Conservation (phyloP, 495 filamentous ascomycete genomes). For the Penicillium pulvis region DNA sequence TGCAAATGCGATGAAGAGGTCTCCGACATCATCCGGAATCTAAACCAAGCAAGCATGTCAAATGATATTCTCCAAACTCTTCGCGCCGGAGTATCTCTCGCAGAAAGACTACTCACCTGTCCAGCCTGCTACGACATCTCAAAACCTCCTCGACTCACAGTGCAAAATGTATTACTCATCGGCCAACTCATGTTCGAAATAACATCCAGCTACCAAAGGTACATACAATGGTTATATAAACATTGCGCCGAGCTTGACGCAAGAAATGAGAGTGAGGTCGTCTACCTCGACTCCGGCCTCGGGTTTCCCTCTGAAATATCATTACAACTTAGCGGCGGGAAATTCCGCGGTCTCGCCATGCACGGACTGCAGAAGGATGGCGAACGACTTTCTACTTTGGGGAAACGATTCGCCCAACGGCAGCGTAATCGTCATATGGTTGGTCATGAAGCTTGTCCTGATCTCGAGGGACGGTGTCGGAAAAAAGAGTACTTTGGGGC, state of each 20-base stretch:
- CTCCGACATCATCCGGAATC: slow-evolving; percentile 20
- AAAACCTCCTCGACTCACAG: slow-evolving; percentile 29
- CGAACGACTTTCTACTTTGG: slow-evolving; percentile 17
- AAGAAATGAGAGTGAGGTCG: slow-evolving; percentile 11
- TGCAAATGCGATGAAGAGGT: slow-evolving; percentile 34
- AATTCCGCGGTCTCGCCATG: slow-evolving; percentile 19
- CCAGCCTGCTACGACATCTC: slow-evolving; percentile 30
- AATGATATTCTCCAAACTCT: slow-evolving; percentile 22
- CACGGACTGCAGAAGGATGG: slow-evolving; percentile 24
- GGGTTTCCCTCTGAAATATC: slow-evolving; percentile 16
- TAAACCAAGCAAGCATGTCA: slow-evolving; percentile 23
- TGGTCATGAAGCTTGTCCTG: slow-evolving; percentile 27
- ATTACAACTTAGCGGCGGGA: slow-evolving; percentile 25
- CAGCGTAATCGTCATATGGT: slow-evolving; percentile 30
- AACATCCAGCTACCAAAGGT: slow-evolving; percentile 28
- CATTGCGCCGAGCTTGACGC: slow-evolving; percentile 18
- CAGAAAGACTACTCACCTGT: slow-evolving; percentile 25
- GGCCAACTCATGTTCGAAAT: slow-evolving; percentile 30
- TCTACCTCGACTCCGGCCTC: slow-evolving; percentile 22
- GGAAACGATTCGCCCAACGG: slow-evolving; percentile 23
- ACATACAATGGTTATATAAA: slow-evolving; percentile 25
- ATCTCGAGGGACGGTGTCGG: slow-evolving; percentile 24
- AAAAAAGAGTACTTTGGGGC: slow-evolving; percentile 18
- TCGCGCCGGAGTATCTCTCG: slow-evolving; percentile 19
- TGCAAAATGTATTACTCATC: slow-evolving; percentile 31